Percentiles rank a stretch among this genome's conserved stretches.
phyloP scores from a whole-genome alignment of 1,284 basidiomycete species.

The Pterula multifida region DNA sequence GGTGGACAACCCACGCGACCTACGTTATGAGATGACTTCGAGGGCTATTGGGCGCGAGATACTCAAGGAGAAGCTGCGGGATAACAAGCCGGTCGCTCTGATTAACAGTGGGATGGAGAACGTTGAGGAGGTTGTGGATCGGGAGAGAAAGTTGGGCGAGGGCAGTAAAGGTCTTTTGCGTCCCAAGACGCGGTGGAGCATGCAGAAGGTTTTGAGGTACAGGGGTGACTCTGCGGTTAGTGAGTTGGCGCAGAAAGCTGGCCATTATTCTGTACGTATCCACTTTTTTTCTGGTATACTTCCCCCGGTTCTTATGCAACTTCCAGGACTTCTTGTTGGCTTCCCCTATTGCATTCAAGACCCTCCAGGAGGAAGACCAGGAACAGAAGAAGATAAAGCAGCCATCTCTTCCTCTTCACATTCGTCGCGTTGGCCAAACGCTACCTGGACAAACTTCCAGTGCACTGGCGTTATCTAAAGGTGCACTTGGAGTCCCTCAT shows the following conservation, averaged over 20 bases:
- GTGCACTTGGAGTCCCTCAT: constrained; percentile 29
- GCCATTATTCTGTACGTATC: constrained; percentile 35
- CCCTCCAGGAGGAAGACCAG: constrained; percentile 25
- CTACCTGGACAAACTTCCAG: constrained; percentile 36
- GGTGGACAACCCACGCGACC: constrained; percentile 87
- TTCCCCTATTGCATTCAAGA: constrained; percentile 30
- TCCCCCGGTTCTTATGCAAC: constrained; percentile 7
- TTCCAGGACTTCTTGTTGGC: constrained; percentile 41
- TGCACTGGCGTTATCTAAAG: constrained; percentile 34
- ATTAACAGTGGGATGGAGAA: constrained; percentile 38
- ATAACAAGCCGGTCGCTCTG: constrained; percentile 28
- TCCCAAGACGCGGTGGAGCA: constrained; percentile 52
- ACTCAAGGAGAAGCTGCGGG: constrained; percentile 39
- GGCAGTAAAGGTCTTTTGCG: constrained; percentile 35
- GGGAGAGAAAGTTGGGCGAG: constrained; percentile 29
- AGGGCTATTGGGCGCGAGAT: constrained; percentile 75
- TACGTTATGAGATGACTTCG: constrained; percentile 79
- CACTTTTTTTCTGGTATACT: background rate
- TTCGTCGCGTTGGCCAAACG: constrained; percentile 34
- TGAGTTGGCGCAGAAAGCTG: constrained; percentile 32
- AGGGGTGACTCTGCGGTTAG: constrained; percentile 29
- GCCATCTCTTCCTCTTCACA: constrained; percentile 6
- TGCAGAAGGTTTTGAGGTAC: constrained; percentile 57
- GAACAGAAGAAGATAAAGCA: constrained; percentile 12
- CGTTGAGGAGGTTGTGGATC: constrained; percentile 31